Evolutionary conservation across 2,329 filamentous ascomycete species (phyloP), one percentile per base, ranked within the genome.

Genomic region (Domatiomyces catenatus): DNA sequence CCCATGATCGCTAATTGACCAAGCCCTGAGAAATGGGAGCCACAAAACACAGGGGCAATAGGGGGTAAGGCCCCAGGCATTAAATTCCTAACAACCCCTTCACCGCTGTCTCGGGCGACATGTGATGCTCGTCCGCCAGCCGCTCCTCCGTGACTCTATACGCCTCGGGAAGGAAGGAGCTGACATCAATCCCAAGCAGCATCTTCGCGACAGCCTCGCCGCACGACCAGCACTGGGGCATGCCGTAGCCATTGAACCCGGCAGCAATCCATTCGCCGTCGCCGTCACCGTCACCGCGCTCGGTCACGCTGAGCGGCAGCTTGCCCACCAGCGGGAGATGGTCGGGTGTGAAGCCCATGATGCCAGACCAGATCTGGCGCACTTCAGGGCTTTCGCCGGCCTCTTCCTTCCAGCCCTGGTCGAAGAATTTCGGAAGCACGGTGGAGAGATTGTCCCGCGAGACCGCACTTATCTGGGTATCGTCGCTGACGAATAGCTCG

Each of bases 171-270:
- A 54, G 20, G 12, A 43, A 51, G 17, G 42, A 32, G 39, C 39
- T 47, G 24, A 47, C 42, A 8, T 51, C 46, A 7, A 17, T 17
- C 2, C 48, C 53, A 8, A 55, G 48, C 17, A 52, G 8, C 56
- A 60, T 60, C 6, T 49, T 49, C 6, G 56, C 60, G 24, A 62
- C 42, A 2, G 58, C 60, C 46, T 61, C 54, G 5, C 61, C 61
- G 6, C 42, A 51, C 19, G 57, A 42, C 60, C 57, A 62, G 48
- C 55, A 57, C 46, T 61, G 54, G 22, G 49, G 50, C 62, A 64
- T 63, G 5, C 62, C 62, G 28, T 60, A 58, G 0, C 62, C 61
- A 52, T 61, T 61, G 53, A 59, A 64, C 0, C 60, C 62, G 1
- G 59, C 62, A 1, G 59, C 59, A 26, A 63, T 58, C 59, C 59